phyloP scores from a whole-genome alignment of 192 early-diverging fungal species.

The Coemansia sp. region DNA sequence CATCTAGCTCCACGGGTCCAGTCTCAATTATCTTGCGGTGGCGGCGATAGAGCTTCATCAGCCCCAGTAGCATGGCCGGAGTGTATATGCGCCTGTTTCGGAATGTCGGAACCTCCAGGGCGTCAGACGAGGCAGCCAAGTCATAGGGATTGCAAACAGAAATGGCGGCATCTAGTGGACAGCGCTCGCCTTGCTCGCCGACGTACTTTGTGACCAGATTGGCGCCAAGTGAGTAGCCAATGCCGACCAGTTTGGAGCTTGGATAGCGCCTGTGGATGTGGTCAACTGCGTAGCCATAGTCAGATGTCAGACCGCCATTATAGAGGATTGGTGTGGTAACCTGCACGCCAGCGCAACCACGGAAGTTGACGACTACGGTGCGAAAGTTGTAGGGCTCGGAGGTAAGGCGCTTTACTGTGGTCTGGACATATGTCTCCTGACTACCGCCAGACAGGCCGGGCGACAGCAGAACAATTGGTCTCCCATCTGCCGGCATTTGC shows the following conservation, averaged over 20 bases:
- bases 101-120: slow-evolving; percentile 59
- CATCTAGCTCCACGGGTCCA: slow-evolving; percentile 54
- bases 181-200: slow-evolving; percentile 79
- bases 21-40: slow-evolving; percentile 58
- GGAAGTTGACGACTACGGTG: slow-evolving; percentile 85
- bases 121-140: slow-evolving; percentile 60
- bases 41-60: slow-evolving; percentile 59
- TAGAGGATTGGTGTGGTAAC: slow-evolving; percentile 82
- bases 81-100: slow-evolving; percentile 64
- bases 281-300: slow-evolving; percentile 58
- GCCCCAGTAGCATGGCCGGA: slow-evolving; percentile 60
- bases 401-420: slow-evolving; percentile 67
- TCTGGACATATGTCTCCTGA: slow-evolving; percentile 87
- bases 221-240: slow-evolving; percentile 91
- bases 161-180: slow-evolving; percentile 74
- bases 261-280: slow-evolving; percentile 61
- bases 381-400: slow-evolving; percentile 66
- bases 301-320: slow-evolving; percentile 81
- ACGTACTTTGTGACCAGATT: slow-evolving; percentile 92
- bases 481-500: slow-evolving; percentile 61
- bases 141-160: slow-evolving; percentile 91
- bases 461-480: slow-evolving; percentile 79
- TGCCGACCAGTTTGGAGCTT: slow-evolving; percentile 69
- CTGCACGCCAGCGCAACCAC: slow-evolving; percentile 85
- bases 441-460: slow-evolving; percentile 95